These are phyloP conservation scores for Ustilago curta DNA, from an alignment of 1,284 basidiomycete species.

Conservation along the genomic window DNA sequence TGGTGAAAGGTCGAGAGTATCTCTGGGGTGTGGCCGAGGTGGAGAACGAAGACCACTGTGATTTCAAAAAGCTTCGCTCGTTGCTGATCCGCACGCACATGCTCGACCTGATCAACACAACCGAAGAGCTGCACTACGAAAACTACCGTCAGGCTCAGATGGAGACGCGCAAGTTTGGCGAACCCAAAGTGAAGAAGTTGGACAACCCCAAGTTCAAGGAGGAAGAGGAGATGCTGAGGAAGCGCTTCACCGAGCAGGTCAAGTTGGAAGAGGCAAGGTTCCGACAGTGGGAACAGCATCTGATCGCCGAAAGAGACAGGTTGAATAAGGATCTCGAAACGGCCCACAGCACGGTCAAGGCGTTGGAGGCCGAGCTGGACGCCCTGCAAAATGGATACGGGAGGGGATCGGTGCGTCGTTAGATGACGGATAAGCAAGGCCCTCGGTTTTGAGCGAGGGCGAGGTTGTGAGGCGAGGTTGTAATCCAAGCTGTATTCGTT, in stretches of 20 bases:
- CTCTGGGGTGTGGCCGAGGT: constrained; percentile 99
- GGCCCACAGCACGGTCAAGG: constrained; percentile 67
- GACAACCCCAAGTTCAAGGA: constrained; percentile 99
- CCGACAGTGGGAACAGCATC: constrained; percentile 99
- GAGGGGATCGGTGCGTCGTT: constrained; percentile 54
- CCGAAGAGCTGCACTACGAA: constrained; percentile 97
- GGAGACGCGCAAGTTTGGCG: constrained; percentile 99
- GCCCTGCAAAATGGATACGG: constrained; percentile 41
- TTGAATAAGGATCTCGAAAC: constrained; percentile 69
- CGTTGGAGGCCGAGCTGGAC: constrained; percentile 62
- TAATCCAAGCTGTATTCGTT: constrained; percentile 5
- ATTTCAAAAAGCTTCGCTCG: constrained; percentile 97
- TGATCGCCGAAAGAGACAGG: constrained; percentile 71
- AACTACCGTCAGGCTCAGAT: constrained; percentile 98
- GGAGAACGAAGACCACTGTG: constrained; percentile 98
- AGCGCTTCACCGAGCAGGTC: constrained; percentile 99
- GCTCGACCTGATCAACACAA: constrained; percentile 95
- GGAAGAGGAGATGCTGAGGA: constrained; percentile 94
- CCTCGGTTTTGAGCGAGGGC: too few relatives aligned
- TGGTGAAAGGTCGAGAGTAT: constrained; percentile 97
- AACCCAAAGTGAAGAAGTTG: constrained; percentile 97
- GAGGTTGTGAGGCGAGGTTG: neutral
- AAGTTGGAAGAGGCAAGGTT: constrained; percentile 98
- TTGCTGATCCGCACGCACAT: constrained; percentile 98
- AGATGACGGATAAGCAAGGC: constrained; percentile 6